Evolutionary conservation across 306 rosid genomes (phyloP).

Genomic region (Comarum palustre): DNA sequence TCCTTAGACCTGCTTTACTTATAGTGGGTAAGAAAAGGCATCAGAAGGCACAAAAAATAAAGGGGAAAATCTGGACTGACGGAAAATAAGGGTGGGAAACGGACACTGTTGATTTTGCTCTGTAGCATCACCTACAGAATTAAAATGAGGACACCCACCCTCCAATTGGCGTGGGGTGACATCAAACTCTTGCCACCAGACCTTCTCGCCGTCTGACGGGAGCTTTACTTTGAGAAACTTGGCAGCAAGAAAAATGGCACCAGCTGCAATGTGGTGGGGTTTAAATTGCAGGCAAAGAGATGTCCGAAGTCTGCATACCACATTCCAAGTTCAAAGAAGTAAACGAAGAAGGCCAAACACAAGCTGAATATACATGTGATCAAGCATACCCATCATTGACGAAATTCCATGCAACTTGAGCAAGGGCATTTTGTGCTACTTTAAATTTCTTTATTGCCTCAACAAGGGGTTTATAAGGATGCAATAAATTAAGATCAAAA

Average conservation of each 20-base stretch:
- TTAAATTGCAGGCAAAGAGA: conserved; percentile 98
- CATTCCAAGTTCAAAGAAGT: conserved; percentile 56
- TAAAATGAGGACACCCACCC: conserved; percentile 76
- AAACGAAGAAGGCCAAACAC: conserved; percentile 39
- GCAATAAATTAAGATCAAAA: conserved; percentile 88
- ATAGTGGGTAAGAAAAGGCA: neutral
- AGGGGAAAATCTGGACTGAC: neutral
- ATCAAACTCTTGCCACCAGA: conserved; percentile 99
- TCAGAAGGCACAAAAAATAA: neutral
- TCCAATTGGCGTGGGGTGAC: conserved; percentile 99
- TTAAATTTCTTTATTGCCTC: conserved; percentile 97
- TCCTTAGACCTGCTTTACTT: neutral
- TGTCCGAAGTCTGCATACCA: conserved; percentile 91
- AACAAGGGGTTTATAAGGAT: conserved; percentile 97
- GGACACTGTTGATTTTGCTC: conserved; percentile 22
- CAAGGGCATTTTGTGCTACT: conserved; percentile 97
- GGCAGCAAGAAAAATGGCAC: conserved; percentile 99
- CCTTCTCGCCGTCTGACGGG: conserved; percentile 98
- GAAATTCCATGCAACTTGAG: conserved; percentile 99
- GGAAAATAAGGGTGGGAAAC: conserved; percentile 5
- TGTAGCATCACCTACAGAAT: conserved; percentile 32
- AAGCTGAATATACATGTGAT: conserved; percentile 38
- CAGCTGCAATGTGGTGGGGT: conserved; percentile 99
- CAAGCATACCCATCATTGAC: conserved; percentile 91
- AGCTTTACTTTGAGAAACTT: conserved; percentile 96